These are phyloP conservation scores for Phytophthora chlamydospora DNA, from an alignment of 352 stramenopile genomes.

Conservation along the genomic window DNA sequence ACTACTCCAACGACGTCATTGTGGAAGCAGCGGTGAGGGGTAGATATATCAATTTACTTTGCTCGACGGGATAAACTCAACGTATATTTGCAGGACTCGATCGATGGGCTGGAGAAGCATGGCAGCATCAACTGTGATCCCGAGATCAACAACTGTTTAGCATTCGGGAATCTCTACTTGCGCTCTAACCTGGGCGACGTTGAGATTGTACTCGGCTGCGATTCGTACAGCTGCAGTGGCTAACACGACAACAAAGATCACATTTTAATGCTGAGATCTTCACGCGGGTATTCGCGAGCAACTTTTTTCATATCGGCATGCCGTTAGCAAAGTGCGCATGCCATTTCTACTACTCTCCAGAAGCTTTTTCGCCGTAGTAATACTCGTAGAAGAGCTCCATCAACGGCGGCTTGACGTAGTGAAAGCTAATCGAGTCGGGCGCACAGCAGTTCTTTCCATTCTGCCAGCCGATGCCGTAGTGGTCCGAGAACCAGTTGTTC, in stretches of 20 bases:
- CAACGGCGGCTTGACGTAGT: slow-evolving; percentile 86
- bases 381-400: slow-evolving; percentile 88
- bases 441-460: slow-evolving; percentile 80
- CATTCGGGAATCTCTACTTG: slow-evolving; percentile 69
- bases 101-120: slow-evolving; percentile 45
- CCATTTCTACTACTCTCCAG: slow-evolving; percentile 1
- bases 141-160: slow-evolving; percentile 57
- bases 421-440: slow-evolving; percentile 81
- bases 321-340: too few relatives aligned
- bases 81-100: slow-evolving; percentile 13
- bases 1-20: slow-evolving; percentile 61
- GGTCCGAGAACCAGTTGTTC: slow-evolving; percentile 91
- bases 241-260: slow-evolving; percentile 17
- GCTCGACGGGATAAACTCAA: neutral
- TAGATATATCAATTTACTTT: neutral
- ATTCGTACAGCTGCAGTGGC: slow-evolving; percentile 59
- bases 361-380: slow-evolving; percentile 58
- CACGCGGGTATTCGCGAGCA: neutral
- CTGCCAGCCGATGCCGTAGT: slow-evolving; percentile 80
- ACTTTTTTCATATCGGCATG: too few relatives aligned
- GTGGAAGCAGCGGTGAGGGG: slow-evolving; percentile 35
- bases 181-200: slow-evolving; percentile 66
- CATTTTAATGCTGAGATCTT: neutral
- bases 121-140: slow-evolving; percentile 76
- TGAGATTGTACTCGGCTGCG: slow-evolving; percentile 72